Evolutionary conservation across 108 stramenopile species (phyloP), one percentile per base, ranked within the genome.

Genomic region (Pseudonitzschia pungens): DNA sequence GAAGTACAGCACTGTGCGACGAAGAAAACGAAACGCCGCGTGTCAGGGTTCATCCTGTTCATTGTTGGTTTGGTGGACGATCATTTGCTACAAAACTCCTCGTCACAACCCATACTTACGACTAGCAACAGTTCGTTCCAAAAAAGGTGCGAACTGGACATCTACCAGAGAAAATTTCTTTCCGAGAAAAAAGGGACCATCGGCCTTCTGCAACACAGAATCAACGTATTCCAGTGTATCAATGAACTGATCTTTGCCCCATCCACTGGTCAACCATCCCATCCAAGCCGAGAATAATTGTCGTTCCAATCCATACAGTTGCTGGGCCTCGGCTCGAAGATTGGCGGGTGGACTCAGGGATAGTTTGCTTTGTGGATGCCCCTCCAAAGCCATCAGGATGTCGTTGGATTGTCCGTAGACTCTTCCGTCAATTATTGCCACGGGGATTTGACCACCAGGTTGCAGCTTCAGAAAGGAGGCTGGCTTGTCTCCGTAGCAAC

Each of bases 121-220:
- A 42, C 56, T 58, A 20, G 95, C 96, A 16, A 78, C 84, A 90
- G 93, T 95, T 29, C 96, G 77, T 75, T 97, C 96, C 77, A 97
- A 74, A 65, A 97, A 75, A 20, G 95, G 89, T 33, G 84, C 83
- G 83, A 89, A 96, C 81, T 89, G 84, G 53, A 90, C 52, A 82
- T 97, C 96, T 41, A 91, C 92, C 24, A 90, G 56, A n/a, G 86
- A 73, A 1, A 86, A 72, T 12, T 82, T 79, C 9, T 82, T 74
- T 29, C 94, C 97, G 31, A 96, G 65, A 72, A 97, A 96, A 77
- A 96, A 97, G 14, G 85, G 84, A 15, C 95, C 94, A 11, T 83
- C 79, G 36, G 66, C 55, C 41, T 68, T 48, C 33, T 68, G 28
- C 48, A 97, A 79, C 2, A 71, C 89, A 5, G 48, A 55, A 52